phyloP scores from a whole-genome alignment of 768 basidiomycete genomes.

The Gloeopeniophorella convolvens region DNA sequence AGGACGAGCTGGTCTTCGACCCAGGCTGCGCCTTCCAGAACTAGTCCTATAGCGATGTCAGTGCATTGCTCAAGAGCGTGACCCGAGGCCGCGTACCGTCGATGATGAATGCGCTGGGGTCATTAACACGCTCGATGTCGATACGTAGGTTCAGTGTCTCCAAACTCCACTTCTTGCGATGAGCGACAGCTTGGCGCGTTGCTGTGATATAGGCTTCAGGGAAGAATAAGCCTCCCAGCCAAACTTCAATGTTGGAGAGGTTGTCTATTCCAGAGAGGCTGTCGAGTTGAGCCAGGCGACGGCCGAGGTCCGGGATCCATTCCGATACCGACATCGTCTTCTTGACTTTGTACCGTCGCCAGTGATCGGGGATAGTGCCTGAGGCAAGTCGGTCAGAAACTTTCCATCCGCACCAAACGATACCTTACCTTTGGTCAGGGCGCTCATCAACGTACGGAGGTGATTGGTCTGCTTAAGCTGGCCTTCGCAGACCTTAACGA shows the following conservation, averaged over 20 bases:
- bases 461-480: constrained; percentile 94
- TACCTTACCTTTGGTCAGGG: constrained; percentile 73
- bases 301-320: constrained; percentile 79
- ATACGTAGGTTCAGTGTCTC: constrained; percentile 79
- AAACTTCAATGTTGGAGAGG: constrained; percentile 68
- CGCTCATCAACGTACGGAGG: constrained; percentile 83
- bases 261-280: constrained; percentile 57
- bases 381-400: constrained; percentile 17
- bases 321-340: constrained; percentile 74
- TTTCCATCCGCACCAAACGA: constrained; percentile 8
- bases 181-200: constrained; percentile 92
- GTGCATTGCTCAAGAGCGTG: constrained; percentile 11
- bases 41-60: constrained; percentile 52
- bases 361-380: constrained; percentile 87
- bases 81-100: constrained; percentile 57
- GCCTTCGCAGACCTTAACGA: constrained; percentile 81
- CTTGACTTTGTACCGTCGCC: constrained; percentile 85
- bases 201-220: constrained; percentile 96
- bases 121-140: constrained; percentile 75
- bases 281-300: constrained; percentile 79
- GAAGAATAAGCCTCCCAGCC: constrained; percentile 93
- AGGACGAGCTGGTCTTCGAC: constrained; percentile 58
- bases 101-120: constrained; percentile 74
- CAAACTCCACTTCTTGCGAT: constrained; percentile 85
- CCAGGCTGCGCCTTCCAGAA: constrained; percentile 85